These are phyloP conservation scores for Nakaseomyces bracarensis DNA, from an alignment of 1,139 yeast genomes.

Conservation along the genomic window DNA sequence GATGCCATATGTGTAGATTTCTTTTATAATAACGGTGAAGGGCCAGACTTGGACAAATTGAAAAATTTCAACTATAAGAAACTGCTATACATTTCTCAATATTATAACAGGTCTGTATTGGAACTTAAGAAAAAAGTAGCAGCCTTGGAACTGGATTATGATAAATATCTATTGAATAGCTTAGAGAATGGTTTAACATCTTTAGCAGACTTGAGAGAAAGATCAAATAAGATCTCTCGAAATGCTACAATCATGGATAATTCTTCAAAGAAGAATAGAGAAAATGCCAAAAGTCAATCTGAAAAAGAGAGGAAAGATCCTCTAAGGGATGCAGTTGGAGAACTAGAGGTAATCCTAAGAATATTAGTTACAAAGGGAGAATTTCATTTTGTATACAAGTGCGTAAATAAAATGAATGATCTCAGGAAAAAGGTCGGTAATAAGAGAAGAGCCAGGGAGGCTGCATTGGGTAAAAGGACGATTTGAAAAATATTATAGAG, in stretches of 20 bases:
- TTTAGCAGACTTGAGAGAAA: neutral
- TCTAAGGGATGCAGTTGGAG: constrained; percentile 45
- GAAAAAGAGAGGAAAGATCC: constrained; percentile 48
- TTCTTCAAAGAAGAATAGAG: constrained; percentile 56
- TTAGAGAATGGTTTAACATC: neutral
- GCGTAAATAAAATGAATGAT: constrained; percentile 55
- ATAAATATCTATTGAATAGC: constrained; percentile 8
- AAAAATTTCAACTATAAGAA: constrained; percentile 60
- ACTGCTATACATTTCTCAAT: constrained; percentile 54
- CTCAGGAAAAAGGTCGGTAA: constrained; percentile 58
- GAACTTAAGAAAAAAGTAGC: constrained; percentile 54
- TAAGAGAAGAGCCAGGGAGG: constrained; percentile 35
- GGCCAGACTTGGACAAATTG: constrained; percentile 62
- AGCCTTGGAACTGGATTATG: constrained; percentile 34
- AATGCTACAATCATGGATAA: constrained; percentile 64
- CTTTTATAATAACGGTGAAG: constrained; percentile 76
- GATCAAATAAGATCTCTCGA: constrained; percentile 39
- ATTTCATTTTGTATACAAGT: constrained; percentile 41
- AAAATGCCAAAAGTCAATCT: constrained; percentile 43
- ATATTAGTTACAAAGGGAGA: constrained; percentile 43
- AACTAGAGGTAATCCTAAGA: constrained; percentile 62
- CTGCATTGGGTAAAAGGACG: constrained; percentile 17
- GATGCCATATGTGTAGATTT: constrained; percentile 58
- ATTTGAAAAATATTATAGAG: neutral
- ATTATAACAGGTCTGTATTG: constrained; percentile 49